Conservation (phyloP, 208 protist species). For the Trypanosoma mega region DNA sequence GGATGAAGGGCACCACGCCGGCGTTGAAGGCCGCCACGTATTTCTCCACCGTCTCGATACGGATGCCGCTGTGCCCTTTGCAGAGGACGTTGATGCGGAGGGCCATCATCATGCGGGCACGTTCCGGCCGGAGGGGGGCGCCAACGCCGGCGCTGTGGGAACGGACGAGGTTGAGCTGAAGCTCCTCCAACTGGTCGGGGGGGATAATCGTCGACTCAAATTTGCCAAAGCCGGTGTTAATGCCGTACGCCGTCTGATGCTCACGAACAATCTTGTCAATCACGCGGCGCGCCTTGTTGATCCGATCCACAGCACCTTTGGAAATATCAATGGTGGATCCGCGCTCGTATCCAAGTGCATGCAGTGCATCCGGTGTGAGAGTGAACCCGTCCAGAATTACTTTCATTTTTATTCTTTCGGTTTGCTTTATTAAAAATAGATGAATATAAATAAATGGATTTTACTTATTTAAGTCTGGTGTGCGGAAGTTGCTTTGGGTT, state of each 20-base stretch:
- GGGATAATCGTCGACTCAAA: slow-evolving; percentile 68
- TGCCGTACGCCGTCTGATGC: slow-evolving; percentile 52
- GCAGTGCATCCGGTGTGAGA: slow-evolving; percentile 22
- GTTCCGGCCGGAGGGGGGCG: slow-evolving; percentile 42
- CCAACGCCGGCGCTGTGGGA: slow-evolving; percentile 76
- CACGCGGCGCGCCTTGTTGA: slow-evolving; percentile 21
- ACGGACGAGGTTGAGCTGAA: slow-evolving; percentile 81
- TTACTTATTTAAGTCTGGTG: too few species aligned
- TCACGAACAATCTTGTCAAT: slow-evolving; percentile 30
- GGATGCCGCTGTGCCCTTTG: slow-evolving; percentile 67
- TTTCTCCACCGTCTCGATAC: slow-evolving; percentile 31
- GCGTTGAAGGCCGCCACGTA: slow-evolving; percentile 53
- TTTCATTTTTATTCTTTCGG: too few species aligned
- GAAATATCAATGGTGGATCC: slow-evolving; percentile 12
- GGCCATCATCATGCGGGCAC: slow-evolving; percentile 53
- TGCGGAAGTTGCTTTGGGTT: too few species aligned
- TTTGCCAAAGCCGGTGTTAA: slow-evolving; percentile 87
- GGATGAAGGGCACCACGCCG: slow-evolving; percentile 53
- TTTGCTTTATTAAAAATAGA: too few species aligned
- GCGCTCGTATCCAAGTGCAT: slow-evolving; percentile 15
- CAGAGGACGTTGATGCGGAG: slow-evolving; percentile 73
- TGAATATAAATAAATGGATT: too few species aligned
- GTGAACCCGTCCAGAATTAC: slow-evolving; percentile 24
- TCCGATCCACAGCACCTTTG: slow-evolving; percentile 5
- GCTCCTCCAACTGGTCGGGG: slow-evolving; percentile 42